Evolutionary conservation across 129 eudicot genomes (phyloP), one percentile per base, ranked within the genome.

Genomic region (Escallonia herrerae): DNA sequence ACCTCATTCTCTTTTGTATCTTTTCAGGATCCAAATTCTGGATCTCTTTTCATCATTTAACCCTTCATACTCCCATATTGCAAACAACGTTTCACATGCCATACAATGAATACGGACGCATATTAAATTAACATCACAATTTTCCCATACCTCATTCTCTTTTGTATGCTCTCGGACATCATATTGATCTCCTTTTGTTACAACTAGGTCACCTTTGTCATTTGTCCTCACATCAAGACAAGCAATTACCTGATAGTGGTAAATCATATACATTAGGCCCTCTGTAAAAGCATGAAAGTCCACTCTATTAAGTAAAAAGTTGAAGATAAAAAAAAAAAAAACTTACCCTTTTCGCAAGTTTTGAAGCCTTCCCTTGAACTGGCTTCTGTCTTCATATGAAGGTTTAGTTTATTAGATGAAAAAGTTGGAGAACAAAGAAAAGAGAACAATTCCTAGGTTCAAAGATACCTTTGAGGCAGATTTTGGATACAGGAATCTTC

Each of bases 181-280:
- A 82, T 94, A 94, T 33, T 94, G 99, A 69, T 94, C 99, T 69
- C 99, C 99, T 83, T 94, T 94, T 15, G 99, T 94, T 52, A 94
- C 99, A 73, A 94, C 93, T 71, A 94, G 97, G 72, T 94, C 99
- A 15, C 99, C 99, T 5, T 82, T 77, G 79, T 94, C 99, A 80
- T 94, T 94, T 22, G 95, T 68, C 83, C 99, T 89, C 79, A 94
- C 99, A 86, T 94, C 99, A 72, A 88, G 97, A 75, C 99, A 94
- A 70, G 99, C 97, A 76, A 94, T 94, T 12, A 94, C 99, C 99
- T 94, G 73, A 65, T 57, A 63, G 64, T 37, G 40, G 53, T 37
- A 8, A 64, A 50, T 40, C 44, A 61, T 10, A 57, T 52, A 63
- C 14, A 22, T 22, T 64, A 68, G 2, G 15, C 64, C 51, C 65